Percentiles rank a stretch among this genome's conserved stretches.
phyloP scores from a whole-genome alignment of 1,284 basidiomycete species.

The Porodaedalea pini region DNA sequence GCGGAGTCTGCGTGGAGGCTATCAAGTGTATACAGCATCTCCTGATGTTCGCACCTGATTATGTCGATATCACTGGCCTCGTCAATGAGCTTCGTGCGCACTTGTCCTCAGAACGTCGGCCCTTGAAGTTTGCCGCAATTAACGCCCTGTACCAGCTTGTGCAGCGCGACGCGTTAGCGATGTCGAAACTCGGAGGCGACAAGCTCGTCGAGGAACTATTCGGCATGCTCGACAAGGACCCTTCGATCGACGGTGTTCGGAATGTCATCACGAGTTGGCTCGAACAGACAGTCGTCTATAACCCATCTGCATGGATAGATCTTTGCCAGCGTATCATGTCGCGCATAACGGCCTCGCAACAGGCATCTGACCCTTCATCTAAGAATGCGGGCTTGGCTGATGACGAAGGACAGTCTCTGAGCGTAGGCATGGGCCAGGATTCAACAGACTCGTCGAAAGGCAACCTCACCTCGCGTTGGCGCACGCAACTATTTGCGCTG shows the following conservation, averaged over 20 bases:
- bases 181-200: constrained; percentile 94
- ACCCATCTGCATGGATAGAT: constrained; percentile 97
- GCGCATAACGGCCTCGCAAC: constrained; percentile 77
- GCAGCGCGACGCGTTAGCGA: constrained; percentile 87
- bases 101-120: constrained; percentile 74
- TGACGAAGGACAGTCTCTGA: constrained; percentile 90
- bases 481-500: constrained; percentile 94
- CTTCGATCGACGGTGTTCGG: constrained; percentile 90
- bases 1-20: constrained; percentile 87
- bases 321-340: constrained; percentile 97
- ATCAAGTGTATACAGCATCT: constrained; percentile 96
- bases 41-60: constrained; percentile 89
- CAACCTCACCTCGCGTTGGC: constrained; percentile 79
- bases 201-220: constrained; percentile 93
- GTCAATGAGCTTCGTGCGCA: constrained; percentile 74
- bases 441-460: constrained; percentile 35
- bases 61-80: constrained; percentile 76
- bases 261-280: constrained; percentile 96
- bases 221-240: constrained; percentile 90
- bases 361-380: constrained; percentile 57
- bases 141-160: constrained; percentile 96
- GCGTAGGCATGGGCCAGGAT: constrained; percentile 48
- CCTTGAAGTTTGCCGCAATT: constrained; percentile 91
- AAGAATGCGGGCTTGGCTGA: constrained; percentile 48
- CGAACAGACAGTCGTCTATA: constrained; percentile 87